Percentiles rank a stretch among this genome's conserved stretches.
Evolutionary conservation across 208 protist genomes (phyloP).

Genomic region (Leishmania lainsoni): DNA sequence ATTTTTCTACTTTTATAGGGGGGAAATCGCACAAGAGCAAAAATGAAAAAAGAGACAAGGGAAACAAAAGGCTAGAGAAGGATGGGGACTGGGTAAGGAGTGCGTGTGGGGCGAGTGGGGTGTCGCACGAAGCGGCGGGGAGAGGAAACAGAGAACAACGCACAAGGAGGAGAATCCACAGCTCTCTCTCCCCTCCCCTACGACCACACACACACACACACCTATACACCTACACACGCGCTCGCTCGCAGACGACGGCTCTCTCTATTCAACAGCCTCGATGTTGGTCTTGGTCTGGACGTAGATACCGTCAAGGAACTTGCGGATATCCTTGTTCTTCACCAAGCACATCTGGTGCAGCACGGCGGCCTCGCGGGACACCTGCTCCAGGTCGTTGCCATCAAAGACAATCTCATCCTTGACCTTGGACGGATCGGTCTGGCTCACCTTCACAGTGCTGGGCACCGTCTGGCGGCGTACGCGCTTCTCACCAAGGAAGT

Average conservation of each 20-base stretch:
- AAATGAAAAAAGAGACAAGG: not conserved
- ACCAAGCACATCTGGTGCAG: conserved; percentile 97
- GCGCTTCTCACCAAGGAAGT: conserved; percentile 99
- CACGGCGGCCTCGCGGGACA: conserved; percentile 93
- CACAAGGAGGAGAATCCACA: not conserved
- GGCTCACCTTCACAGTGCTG: conserved; percentile 88
- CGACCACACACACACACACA: not conserved
- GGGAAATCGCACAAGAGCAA: not conserved
- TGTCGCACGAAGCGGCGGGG: not conserved
- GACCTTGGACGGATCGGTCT: conserved; percentile 83
- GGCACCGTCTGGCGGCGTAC: conserved; percentile 91
- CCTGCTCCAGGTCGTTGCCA: conserved; percentile 95
- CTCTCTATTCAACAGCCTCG: conserved; percentile 57
- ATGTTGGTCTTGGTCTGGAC: conserved; percentile 96
- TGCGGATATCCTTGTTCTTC: conserved; percentile 99
- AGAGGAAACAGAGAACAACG: not conserved
- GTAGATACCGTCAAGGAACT: conserved; percentile 99
- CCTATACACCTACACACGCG: not conserved
- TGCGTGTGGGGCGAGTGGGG: not conserved
- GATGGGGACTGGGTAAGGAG: conserved; percentile 6
- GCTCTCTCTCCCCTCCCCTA: not conserved
- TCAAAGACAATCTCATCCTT: conserved; percentile 99
- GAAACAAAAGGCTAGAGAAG: conserved; percentile 3
- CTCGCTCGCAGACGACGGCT: not conserved
- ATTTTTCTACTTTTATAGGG: not conserved